Evolutionary conservation across 306 rosid species (phyloP).

Genomic region (Myrica gale): DNA sequence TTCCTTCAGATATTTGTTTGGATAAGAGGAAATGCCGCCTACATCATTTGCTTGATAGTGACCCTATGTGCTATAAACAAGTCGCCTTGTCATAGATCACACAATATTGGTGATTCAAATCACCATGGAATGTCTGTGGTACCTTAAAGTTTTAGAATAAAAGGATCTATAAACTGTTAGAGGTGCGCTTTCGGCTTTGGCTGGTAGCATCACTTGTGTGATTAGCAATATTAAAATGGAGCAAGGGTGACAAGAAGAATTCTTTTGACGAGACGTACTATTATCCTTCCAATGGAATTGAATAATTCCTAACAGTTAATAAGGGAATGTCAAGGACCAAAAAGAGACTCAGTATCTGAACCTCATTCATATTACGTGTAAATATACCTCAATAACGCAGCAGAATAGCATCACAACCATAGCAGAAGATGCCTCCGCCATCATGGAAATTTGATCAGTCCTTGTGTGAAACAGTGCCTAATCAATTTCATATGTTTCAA

Average conservation of each 20-base stretch:
- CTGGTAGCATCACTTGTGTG: constrained; percentile 37
- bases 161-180: constrained; percentile 31
- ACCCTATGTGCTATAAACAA: constrained; percentile 51
- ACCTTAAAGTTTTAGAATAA: constrained; percentile 41
- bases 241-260: constrained; percentile 18
- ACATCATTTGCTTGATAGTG: constrained; percentile 61
- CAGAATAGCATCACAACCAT: not conserved
- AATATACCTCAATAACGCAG: not conserved
- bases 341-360: not conserved
- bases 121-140: constrained; percentile 33
- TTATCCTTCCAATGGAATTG: not conserved
- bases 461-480: not conserved
- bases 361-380: not conserved
- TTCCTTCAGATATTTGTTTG: constrained; percentile 71
- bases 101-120: constrained; percentile 37
- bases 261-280: not conserved
- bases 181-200: constrained; percentile 38
- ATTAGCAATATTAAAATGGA: not conserved
- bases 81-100: constrained; percentile 52
- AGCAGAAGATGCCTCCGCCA: not conserved
- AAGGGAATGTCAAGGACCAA: not conserved
- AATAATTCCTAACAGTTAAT: not conserved
- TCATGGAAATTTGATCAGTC: not conserved
- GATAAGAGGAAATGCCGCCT: constrained; percentile 70
- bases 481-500: not conserved